Conservation (phyloP, 192 early-diverging fungal species). For the Entomortierella chlamydospora region DNA sequence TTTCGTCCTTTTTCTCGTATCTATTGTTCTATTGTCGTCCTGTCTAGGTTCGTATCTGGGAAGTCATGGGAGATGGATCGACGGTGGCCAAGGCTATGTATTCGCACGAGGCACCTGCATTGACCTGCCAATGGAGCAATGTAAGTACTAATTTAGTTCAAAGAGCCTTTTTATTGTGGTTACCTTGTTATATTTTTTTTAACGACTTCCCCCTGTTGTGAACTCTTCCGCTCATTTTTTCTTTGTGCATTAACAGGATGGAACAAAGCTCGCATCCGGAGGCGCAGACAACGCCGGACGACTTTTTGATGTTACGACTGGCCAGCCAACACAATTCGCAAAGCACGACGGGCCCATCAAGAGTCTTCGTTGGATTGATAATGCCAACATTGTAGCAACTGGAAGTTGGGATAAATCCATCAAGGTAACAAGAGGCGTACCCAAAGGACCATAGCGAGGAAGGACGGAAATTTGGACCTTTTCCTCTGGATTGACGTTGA, state of each 20-base stretch:
- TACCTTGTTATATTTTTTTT: background rate
- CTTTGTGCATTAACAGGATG: slow-evolving; percentile 71
- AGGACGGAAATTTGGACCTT: no score
- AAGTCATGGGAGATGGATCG: slow-evolving; percentile 84
- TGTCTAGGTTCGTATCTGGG: slow-evolving; percentile 91
- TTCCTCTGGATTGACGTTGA: no score
- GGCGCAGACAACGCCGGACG: slow-evolving; percentile 92
- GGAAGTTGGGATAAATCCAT: slow-evolving; percentile 97
- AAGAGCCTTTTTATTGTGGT: background rate
- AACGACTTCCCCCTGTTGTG: background rate
- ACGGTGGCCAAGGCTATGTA: slow-evolving; percentile 87
- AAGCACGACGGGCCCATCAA: slow-evolving; percentile 92
- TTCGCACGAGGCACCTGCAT: slow-evolving; percentile 85
- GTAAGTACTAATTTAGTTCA: slow-evolving; percentile 56
- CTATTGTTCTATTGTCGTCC: no score
- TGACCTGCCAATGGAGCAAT: slow-evolving; percentile 86
- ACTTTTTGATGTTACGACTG: slow-evolving; percentile 85
- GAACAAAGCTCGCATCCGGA: slow-evolving; percentile 88
- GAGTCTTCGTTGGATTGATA: slow-evolving; percentile 83
- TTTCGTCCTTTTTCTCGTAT: background rate
- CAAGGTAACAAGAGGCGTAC: slow-evolving; percentile 66
- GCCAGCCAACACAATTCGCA: slow-evolving; percentile 87
- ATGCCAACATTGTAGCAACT: slow-evolving; percentile 80
- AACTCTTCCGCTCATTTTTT: background rate
- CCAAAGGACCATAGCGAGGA: no score